A percentile compares a stretch with the other conserved stretches of the same genome.
These are phyloP conservation scores for Cladosporium sp. DNA, from an alignment of 2,329 filamentous ascomycete genomes.

Conservation along the genomic window DNA sequence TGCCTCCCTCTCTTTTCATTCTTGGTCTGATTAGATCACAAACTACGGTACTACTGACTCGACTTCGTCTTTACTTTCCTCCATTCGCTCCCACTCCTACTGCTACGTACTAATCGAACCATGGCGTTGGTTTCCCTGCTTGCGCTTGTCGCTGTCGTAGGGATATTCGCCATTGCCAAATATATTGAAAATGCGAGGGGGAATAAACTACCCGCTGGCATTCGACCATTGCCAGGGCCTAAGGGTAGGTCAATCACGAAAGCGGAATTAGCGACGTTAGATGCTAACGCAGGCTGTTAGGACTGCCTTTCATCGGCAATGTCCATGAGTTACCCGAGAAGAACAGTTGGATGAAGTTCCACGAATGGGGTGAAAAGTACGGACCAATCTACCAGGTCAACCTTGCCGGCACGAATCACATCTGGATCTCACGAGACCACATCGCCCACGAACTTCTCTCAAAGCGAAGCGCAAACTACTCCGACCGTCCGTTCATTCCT, in stretches of 20 bases:
- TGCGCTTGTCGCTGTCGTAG: conserved; percentile 23
- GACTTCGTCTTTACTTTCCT: neutral
- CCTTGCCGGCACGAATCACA: conserved; percentile 39
- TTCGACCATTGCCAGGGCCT: conserved; percentile 20
- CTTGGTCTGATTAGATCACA: no score
- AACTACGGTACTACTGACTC: no score
- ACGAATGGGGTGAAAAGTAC: conserved; percentile 34
- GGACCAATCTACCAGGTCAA: conserved; percentile 42
- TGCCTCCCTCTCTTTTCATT: no score
- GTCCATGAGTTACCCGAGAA: conserved; percentile 39
- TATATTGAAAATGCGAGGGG: conserved; percentile 14
- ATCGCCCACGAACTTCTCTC: conserved; percentile 39
- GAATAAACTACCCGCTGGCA: conserved; percentile 13
- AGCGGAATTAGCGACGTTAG: neutral
- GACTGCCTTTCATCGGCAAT: conserved; percentile 38
- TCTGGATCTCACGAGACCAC: conserved; percentile 40
- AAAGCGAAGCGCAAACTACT: conserved; percentile 42
- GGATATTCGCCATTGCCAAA: conserved; percentile 20
- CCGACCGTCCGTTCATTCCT: conserved; percentile 41
- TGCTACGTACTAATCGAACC: neutral
- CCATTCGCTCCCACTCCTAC: no score
- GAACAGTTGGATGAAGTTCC: conserved; percentile 40
- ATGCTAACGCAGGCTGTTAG: conserved; percentile 19
- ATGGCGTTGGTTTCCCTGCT: conserved; percentile 19
- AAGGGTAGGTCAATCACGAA: conserved; percentile 14